Base-by-base conservation (phyloP, 345 rosid species). In the Eucalyptus fibrosa region DNA sequence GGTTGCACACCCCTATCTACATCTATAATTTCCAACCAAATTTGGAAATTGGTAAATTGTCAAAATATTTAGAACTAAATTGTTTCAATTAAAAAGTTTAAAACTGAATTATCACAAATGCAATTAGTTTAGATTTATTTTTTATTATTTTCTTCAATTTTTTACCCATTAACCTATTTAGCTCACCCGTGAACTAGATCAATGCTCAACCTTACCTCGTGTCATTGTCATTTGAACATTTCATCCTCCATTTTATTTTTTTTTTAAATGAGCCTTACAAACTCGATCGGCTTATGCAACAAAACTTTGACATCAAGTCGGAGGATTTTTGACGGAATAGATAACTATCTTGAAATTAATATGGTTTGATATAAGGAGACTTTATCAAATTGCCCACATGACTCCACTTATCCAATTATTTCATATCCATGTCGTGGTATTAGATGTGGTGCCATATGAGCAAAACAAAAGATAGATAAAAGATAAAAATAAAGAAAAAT, bases 91-190 rank as follows among this genome's bases (percentile, higher is more conserved):
- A 26, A 60, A 60, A 60, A 12, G 32, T 60, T 60, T 12, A 6
- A 12, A 12, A 28, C 0, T 60, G 0, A 60, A 28, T 62, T 62
- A 62, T 12, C 4, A 28, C 7, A 5, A 28, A 30, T 62, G 1
- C n/a, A 62, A 30, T 62, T 28, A 13, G 16, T 62, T 62, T 13
- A 62, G 34, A 30, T 28, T 28, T 62, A 7, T 26, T 59, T 1
- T 7, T 5, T 14, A 19, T 17, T 1, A 53, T 19, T 53, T 53
- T 53, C 59, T 53, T 53, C 59, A 53, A 21, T 53, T 53, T 53
- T 65, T 65, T n/a, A n/a, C 12, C 40, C 10, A 65, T n/a, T 17
- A 65, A 65, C 40, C 77, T n/a, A n/a, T 15, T 4, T 65, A 15
- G 37, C 32, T n/a, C 40, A 65, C 11, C 6, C 37, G 6, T n/a